phyloP scores from a whole-genome alignment of 805 yeast species.

The Yarrowia hollandica region DNA sequence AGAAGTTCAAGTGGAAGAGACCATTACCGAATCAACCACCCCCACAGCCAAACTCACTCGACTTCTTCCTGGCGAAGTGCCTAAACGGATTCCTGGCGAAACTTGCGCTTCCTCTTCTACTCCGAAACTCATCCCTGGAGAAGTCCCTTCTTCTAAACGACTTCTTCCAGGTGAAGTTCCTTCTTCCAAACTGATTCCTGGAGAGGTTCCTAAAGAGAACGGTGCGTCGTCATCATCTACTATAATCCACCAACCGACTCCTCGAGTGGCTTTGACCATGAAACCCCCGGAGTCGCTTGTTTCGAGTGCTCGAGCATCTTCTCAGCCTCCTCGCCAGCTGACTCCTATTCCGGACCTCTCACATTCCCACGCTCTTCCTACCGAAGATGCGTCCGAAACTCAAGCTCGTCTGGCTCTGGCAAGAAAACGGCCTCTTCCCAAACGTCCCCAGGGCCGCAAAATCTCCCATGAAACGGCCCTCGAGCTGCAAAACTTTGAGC shows the following conservation, averaged over 20 bases:
- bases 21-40: too few species aligned
- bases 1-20: too few species aligned
- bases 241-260: not conserved
- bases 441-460: slow-evolving; percentile 12
- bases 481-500: slow-evolving; percentile 36
- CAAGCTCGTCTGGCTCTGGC: not conserved
- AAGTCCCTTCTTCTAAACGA: not conserved
- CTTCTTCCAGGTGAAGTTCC: not conserved
- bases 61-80: too few species aligned
- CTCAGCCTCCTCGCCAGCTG: slow-evolving; percentile 4
- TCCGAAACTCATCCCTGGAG: not conserved
- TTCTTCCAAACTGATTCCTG: not conserved
- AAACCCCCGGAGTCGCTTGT: slow-evolving; percentile 18
- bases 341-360: slow-evolving; percentile 12
- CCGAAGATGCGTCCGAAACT: not conserved
- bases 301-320: not conserved
- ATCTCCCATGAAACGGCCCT: slow-evolving; percentile 19
- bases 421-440: slow-evolving; percentile 2
- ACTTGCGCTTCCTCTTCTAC: not conserved
- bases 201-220: not conserved
- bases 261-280: not conserved
- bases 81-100: not conserved
- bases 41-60: not conserved
- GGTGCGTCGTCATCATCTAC: not conserved
- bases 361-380: slow-evolving; percentile 1